Percentiles rank a stretch among this genome's conserved stretches.
phyloP scores from a whole-genome alignment of 192 early-diverging fungal species.

The Diversispora epigaea region DNA sequence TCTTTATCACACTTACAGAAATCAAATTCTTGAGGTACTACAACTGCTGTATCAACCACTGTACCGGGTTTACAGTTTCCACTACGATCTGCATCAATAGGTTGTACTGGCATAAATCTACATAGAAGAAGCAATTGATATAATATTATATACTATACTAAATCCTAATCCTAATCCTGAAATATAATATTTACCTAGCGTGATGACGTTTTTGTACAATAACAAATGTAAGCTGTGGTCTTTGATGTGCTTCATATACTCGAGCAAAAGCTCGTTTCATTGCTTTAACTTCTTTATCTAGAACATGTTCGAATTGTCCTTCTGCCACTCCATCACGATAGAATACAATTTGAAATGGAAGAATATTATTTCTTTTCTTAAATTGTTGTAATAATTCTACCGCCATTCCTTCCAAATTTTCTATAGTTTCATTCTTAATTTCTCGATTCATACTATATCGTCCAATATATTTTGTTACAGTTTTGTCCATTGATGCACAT shows the following conservation, averaged over 20 bases:
- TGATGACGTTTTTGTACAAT: conserved; percentile 90
- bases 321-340: conserved; percentile 89
- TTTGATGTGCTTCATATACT: not conserved
- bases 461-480: conserved; percentile 56
- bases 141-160: not conserved
- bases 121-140: not conserved
- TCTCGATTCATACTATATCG: conserved; percentile 49
- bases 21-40: conserved; percentile 5
- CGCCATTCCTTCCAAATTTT: conserved; percentile 57
- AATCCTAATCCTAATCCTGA: not conserved
- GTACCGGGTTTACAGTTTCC: conserved; percentile 76
- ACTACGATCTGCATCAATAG: conserved; percentile 54
- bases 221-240: conserved; percentile 82
- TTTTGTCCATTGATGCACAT: conserved; percentile 52
- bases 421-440: conserved; percentile 64
- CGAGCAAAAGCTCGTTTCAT: not conserved
- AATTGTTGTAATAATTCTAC: conserved; percentile 62
- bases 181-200: conserved; percentile 47
- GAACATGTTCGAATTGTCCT: conserved; percentile 49
- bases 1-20: conserved; percentile 4
- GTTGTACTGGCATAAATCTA: conserved; percentile 64
- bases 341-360: conserved; percentile 72
- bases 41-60: conserved; percentile 1
- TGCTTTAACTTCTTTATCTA: not conserved
- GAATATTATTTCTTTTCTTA: conserved; percentile 52